Conservation (phyloP, 306 rosid genomes). For the Trifolium fragiferum region DNA sequence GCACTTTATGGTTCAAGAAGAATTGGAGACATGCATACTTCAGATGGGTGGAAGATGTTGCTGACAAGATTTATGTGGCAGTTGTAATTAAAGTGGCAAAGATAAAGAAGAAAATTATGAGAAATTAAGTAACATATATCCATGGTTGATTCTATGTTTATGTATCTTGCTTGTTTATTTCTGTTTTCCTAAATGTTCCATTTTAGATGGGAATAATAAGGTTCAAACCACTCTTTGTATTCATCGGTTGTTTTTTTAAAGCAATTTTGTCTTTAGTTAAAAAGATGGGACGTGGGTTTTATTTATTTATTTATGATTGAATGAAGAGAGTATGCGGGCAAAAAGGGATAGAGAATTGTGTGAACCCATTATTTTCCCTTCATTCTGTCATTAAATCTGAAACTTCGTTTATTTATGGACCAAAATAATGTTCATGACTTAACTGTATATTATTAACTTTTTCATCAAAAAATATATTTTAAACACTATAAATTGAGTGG, state of each 20-base stretch:
- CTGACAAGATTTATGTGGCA: slow-evolving; percentile 20
- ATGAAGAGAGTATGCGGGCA: too few species aligned
- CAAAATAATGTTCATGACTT: too few species aligned
- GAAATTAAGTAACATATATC: neutral
- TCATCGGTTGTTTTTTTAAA: neutral
- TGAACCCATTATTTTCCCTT: too few species aligned
- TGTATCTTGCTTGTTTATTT: neutral
- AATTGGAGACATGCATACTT: slow-evolving; percentile 41
- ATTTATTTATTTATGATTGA: too few species aligned
- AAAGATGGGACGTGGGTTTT: neutral
- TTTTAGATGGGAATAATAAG: neutral
- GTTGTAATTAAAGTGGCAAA: neutral
- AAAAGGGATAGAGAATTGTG: too few species aligned
- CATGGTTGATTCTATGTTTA: neutral
- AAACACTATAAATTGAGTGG: too few species aligned
- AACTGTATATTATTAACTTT: too few species aligned
- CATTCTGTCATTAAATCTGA: too few species aligned
- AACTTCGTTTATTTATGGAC: too few species aligned
- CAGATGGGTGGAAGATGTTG: slow-evolving; percentile 40
- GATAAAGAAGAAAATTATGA: neutral
- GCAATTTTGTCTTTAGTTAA: neutral
- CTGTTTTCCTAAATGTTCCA: neutral
- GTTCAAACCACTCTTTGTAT: neutral
- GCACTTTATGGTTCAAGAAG: slow-evolving; percentile 11
- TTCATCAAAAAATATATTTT: too few species aligned